These are phyloP conservation scores for Fusarium pseudograminearum DNA, from an alignment of 2,329 filamentous ascomycete species.

Conservation along the genomic window DNA sequence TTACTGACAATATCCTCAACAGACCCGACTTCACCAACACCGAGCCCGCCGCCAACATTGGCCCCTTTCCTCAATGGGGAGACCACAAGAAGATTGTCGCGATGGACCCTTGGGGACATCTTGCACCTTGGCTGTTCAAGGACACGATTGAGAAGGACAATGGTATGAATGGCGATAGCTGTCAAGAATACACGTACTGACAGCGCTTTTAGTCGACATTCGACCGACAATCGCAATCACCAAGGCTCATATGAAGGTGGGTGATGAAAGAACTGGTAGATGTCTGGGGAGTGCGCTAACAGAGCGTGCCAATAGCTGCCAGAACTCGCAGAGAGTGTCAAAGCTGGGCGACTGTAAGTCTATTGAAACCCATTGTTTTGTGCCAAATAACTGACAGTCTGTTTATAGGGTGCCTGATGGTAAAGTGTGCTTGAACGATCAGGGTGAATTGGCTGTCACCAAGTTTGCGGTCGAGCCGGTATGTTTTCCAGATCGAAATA, in stretches of 20 bases:
- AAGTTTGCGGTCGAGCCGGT: slow-evolving; percentile 98
- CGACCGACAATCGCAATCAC: slow-evolving; percentile 93
- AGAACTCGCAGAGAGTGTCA: slow-evolving; percentile 90
- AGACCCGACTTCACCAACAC: slow-evolving; percentile 78
- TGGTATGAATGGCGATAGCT: slow-evolving; percentile 53
- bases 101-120: slow-evolving; percentile 94
- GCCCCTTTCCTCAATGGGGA: slow-evolving; percentile 89
- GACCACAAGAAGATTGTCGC: slow-evolving; percentile 95
- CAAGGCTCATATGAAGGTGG: slow-evolving; percentile 87
- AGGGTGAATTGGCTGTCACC: slow-evolving; percentile 90
- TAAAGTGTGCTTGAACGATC: slow-evolving; percentile 88
- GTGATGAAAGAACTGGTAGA: background rate
- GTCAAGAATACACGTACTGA: slow-evolving; percentile 14
- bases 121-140: slow-evolving; percentile 85
- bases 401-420: slow-evolving; percentile 74
- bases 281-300: slow-evolving; percentile 6
- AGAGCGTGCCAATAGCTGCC: slow-evolving; percentile 67
- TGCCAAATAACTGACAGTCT: slow-evolving; percentile 24
- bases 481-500: slow-evolving; percentile 49
- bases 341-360: slow-evolving; percentile 75
- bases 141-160: slow-evolving; percentile 82
- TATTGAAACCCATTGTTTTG: background rate
- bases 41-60: slow-evolving; percentile 89
- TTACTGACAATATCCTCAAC: slow-evolving; percentile 11
- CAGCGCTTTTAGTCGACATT: slow-evolving; percentile 72